phyloP scores from a whole-genome alignment of 83 land plant species.

The Picea mariana region DNA sequence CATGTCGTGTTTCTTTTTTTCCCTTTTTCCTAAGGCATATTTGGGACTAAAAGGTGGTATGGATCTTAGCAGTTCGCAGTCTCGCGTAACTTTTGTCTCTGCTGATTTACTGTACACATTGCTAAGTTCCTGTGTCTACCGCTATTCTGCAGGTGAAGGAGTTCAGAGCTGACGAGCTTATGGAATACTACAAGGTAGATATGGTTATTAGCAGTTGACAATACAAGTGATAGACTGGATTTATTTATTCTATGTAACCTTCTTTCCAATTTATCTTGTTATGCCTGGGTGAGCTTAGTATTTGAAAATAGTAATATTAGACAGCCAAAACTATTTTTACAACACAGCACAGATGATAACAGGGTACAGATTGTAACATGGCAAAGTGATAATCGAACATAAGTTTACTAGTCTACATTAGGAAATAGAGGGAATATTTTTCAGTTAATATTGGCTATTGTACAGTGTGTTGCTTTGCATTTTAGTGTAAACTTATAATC shows the following conservation, averaged over 20 bases:
- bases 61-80: background rate
- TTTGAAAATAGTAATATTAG: background rate
- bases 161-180: constrained; percentile 90
- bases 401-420: background rate
- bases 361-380: background rate
- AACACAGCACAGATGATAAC: too few species aligned
- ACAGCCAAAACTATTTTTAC: too few species aligned
- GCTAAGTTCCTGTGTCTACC: background rate
- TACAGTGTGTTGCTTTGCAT: background rate
- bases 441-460: constrained; percentile 3
- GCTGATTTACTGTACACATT: background rate
- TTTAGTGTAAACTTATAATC: constrained; percentile 7
- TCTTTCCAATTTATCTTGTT: constrained; percentile 6
- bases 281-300: background rate
- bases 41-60: background rate
- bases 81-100: background rate
- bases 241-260: background rate
- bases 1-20: background rate
- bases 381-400: background rate
- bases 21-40: background rate
- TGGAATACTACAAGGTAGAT: constrained; percentile 89
- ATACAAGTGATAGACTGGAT: background rate
- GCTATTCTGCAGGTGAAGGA: constrained; percentile 54
- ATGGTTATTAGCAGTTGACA: background rate
- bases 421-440: background rate